phyloP scores from a whole-genome alignment of 352 stramenopile species.

The Globisporangium parvum region DNA sequence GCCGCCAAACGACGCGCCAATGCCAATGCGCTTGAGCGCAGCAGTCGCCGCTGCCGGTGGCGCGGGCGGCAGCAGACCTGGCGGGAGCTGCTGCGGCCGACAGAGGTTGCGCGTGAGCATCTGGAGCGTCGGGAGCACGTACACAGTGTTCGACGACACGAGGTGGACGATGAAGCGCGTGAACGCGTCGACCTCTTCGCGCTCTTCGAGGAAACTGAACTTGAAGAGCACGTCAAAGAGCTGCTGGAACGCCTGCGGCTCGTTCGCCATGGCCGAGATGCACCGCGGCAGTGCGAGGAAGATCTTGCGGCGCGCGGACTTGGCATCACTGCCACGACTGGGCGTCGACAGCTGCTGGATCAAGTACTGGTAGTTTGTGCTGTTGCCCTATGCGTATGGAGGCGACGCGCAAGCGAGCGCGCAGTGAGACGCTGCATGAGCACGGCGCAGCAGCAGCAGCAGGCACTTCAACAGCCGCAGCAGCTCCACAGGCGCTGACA shows the following conservation, averaged over 20 bases:
- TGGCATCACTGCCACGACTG: constrained; percentile 21
- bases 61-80: constrained; percentile 19
- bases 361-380: constrained; percentile 72
- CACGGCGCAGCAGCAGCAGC: not conserved
- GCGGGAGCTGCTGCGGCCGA: constrained; percentile 40
- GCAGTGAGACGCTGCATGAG: no score
- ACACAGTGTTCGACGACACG: constrained; percentile 80
- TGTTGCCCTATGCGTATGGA: constrained; percentile 43
- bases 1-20: constrained; percentile 39
- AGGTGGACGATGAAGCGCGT: constrained; percentile 67
- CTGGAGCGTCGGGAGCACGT: constrained; percentile 73
- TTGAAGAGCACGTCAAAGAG: constrained; percentile 81
- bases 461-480: not conserved
- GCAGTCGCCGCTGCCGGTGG: constrained; percentile 1
- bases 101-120: constrained; percentile 79
- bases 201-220: constrained; percentile 59
- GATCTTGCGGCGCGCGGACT: constrained; percentile 61
- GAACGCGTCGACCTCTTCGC: constrained; percentile 60
- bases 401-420: not conserved
- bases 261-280: constrained; percentile 68
- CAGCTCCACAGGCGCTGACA: not conserved
- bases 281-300: constrained; percentile 65
- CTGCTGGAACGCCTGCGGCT: constrained; percentile 59
- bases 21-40: constrained; percentile 22
- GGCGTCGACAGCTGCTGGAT: constrained; percentile 54